A percentile compares a stretch with the other conserved stretches of the same genome.
phyloP scores from a whole-genome alignment of 371 early-diverging fungal species.

The Zychaea mexicana region DNA sequence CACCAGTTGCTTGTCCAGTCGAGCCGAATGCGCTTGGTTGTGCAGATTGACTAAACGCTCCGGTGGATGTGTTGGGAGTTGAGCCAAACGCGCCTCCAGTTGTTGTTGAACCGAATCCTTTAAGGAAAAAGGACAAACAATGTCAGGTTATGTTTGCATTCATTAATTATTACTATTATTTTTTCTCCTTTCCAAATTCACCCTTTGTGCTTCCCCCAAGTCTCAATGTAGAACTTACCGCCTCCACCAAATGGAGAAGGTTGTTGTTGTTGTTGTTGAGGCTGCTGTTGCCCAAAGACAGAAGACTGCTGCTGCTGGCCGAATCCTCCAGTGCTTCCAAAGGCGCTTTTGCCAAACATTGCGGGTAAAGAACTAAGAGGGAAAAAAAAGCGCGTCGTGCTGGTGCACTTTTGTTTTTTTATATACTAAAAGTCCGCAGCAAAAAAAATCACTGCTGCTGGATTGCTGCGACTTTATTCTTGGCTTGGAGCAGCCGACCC shows the following conservation, averaged over 20 bases:
- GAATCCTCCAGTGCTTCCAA: slow-evolving; percentile 49
- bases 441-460: background rate
- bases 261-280: slow-evolving; percentile 37
- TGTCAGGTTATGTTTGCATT: background rate
- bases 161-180: background rate
- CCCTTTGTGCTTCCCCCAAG: too few species aligned
- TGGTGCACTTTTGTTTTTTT: background rate
- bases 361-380: background rate
- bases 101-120: slow-evolving; percentile 53
- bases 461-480: background rate
- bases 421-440: background rate
- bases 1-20: slow-evolving; percentile 33
- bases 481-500: too few species aligned
- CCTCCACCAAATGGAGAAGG: slow-evolving; percentile 56
- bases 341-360: slow-evolving; percentile 51
- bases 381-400: background rate
- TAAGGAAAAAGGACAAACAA: background rate
- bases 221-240: background rate
- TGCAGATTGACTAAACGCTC: slow-evolving; percentile 58
- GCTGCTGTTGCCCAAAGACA: slow-evolving; percentile 45
- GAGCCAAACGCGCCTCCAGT: slow-evolving; percentile 43
- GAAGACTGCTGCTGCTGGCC: slow-evolving; percentile 59
- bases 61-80: background rate
- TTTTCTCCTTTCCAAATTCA: background rate
- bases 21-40: slow-evolving; percentile 44